phyloP scores from a whole-genome alignment of 495 filamentous ascomycete species.

The Aspergillus ellipticus region DNA sequence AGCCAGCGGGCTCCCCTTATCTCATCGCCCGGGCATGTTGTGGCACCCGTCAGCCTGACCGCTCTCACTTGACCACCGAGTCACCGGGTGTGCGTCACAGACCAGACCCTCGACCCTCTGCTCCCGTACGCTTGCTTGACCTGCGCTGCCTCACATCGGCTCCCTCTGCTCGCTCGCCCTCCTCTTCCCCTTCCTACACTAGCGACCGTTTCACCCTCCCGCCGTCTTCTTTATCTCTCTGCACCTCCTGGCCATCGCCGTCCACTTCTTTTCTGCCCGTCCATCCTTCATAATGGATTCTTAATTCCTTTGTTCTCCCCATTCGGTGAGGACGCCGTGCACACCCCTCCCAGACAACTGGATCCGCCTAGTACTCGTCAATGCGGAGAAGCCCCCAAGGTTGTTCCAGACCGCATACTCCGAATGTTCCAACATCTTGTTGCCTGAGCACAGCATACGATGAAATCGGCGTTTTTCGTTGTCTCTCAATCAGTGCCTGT shows the following conservation, averaged over 20 bases:
- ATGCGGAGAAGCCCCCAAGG: conserved; percentile 47
- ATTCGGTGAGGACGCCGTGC: conserved; percentile 30
- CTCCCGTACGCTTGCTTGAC: conserved; percentile 9
- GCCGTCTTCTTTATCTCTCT: conserved; percentile 16
- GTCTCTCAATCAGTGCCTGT: conserved; percentile 20
- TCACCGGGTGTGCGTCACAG: conserved; percentile 35
- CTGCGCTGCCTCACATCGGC: conserved; percentile 9
- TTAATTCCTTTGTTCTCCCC: conserved; percentile 16
- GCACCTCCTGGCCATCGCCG: not conserved
- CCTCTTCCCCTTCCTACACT: conserved; percentile 17
- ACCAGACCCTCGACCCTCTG: too few relatives aligned
- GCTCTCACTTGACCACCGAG: conserved; percentile 23
- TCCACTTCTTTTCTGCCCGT: not conserved
- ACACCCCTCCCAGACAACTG: conserved; percentile 14
- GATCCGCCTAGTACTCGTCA: conserved; percentile 24
- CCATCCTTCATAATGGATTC: conserved; percentile 18
- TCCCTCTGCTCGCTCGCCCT: conserved; percentile 23
- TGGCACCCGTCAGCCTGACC: conserved; percentile 9
- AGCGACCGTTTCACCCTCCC: not conserved
- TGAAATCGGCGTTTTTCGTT: conserved; percentile 19
- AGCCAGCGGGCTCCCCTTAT: not conserved
- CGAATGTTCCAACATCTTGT: conserved; percentile 26
- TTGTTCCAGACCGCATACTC: conserved; percentile 29
- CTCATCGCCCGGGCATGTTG: conserved; percentile 1
- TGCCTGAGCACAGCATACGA: conserved; percentile 26